These are phyloP conservation scores for Taiozyma sp. DNA, from an alignment of 1,139 yeast genomes.

Conservation along the genomic window DNA sequence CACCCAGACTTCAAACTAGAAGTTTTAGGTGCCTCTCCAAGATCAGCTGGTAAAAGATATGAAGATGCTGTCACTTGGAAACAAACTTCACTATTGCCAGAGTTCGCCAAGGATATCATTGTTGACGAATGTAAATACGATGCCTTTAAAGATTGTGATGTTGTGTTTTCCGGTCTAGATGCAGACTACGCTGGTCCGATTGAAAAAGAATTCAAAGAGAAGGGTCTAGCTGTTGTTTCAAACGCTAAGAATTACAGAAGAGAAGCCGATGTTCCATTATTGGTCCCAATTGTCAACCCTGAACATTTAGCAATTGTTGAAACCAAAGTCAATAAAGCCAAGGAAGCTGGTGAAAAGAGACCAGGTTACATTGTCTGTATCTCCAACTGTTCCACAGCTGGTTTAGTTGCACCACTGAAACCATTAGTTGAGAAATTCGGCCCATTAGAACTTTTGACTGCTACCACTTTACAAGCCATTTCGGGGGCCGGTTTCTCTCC, in stretches of 20 bases:
- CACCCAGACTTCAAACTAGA: conserved; percentile 88
- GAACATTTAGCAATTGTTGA: conserved; percentile 81
- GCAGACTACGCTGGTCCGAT: conserved; percentile 91
- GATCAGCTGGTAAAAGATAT: conserved; percentile 91
- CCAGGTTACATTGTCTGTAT: conserved; percentile 90
- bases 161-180: conserved; percentile 93
- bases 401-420: conserved; percentile 92
- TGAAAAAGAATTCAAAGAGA: conserved; percentile 76
- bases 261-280: conserved; percentile 78
- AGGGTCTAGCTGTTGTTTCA: conserved; percentile 80
- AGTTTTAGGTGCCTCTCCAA: conserved; percentile 86
- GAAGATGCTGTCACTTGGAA: conserved; percentile 91
- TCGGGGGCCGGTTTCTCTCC: conserved; percentile 99
- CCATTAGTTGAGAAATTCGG: conserved; percentile 88
- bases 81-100: conserved; percentile 82
- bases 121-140: conserved; percentile 78
- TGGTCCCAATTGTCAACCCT: conserved; percentile 95
- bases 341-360: conserved; percentile 45
- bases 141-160: conserved; percentile 80
- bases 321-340: conserved; percentile 48
- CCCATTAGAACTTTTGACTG: conserved; percentile 78
- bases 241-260: conserved; percentile 97
- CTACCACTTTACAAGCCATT: conserved; percentile 94
- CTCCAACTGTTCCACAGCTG: conserved; percentile 98
- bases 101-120: conserved; percentile 48